Evolutionary conservation across 441 rosid genomes (phyloP).

Genomic region (Gossypium schwendimanii): DNA sequence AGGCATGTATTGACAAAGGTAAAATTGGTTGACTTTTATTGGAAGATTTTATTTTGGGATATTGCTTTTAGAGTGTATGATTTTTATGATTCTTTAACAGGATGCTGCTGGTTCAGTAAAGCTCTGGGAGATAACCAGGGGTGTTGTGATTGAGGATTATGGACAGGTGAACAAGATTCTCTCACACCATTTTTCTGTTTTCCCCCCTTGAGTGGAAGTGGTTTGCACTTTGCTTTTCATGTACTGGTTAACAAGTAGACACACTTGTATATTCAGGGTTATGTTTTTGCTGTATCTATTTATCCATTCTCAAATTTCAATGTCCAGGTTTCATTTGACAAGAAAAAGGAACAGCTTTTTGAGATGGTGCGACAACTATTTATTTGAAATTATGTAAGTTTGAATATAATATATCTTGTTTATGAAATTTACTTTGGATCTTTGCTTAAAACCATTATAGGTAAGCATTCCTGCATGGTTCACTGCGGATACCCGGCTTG

Average conservation of each 20-base stretch:
- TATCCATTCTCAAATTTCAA: constrained; percentile 13
- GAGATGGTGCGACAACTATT: constrained; percentile 62
- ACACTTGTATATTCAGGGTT: neutral
- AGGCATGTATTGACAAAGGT: constrained; percentile 98
- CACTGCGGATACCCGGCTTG: constrained; percentile 92
- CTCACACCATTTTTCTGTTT: neutral
- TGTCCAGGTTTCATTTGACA: constrained; percentile 77
- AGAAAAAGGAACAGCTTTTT: constrained; percentile 80
- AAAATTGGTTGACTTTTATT: constrained; percentile 10
- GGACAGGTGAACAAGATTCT: constrained; percentile 58
- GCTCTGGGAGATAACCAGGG: constrained; percentile 93
- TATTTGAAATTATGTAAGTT: neutral
- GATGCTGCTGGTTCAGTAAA: constrained; percentile 88
- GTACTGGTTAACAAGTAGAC: neutral
- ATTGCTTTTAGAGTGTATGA: constrained; percentile 2
- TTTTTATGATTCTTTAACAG: constrained; percentile 34
- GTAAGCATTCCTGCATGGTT: constrained; percentile 99
- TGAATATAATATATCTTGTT: neutral
- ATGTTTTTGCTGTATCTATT: neutral
- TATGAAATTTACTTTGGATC: constrained; percentile 15
- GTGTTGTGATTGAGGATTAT: constrained; percentile 77
- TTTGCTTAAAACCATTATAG: constrained; percentile 31
- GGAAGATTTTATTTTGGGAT: constrained; percentile 7
- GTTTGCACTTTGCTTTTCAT: neutral
- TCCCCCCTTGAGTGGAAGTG: neutral